A percentile compares a stretch with the other conserved stretches of the same genome.
Conservation (phyloP, 2,329 filamentous ascomycete genomes). For the Dactylellina cionopaga region DNA sequence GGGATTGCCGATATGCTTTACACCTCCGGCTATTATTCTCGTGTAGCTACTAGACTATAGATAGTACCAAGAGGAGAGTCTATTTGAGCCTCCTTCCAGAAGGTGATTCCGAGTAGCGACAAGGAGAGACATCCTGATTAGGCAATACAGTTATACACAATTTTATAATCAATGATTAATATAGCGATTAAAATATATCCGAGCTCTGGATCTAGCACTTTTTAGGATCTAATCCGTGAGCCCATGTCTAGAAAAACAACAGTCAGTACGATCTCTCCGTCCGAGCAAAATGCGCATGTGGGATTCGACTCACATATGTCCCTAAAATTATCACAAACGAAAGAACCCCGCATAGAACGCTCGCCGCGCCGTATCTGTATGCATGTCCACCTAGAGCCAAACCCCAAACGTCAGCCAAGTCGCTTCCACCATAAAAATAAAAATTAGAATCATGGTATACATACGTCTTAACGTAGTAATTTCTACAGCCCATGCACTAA, state of each 20-base stretch:
- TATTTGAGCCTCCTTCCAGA: slow-evolving; percentile 35
- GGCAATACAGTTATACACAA: no score
- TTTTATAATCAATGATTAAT: neutral
- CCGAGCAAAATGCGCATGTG: no score
- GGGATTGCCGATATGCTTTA: no score
- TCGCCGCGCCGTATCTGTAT: slow-evolving; percentile 56
- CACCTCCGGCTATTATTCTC: no score
- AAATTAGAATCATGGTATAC: neutral
- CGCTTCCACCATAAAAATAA: neutral
- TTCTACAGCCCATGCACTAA: slow-evolving; percentile 75
- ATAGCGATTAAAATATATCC: neutral
- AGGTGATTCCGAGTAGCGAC: slow-evolving; percentile 33
- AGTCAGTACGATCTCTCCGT: slow-evolving; percentile 2
- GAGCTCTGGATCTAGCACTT: slow-evolving; percentile 28
- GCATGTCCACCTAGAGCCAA: slow-evolving; percentile 48
- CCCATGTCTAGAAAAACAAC: slow-evolving; percentile 33
- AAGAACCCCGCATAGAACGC: slow-evolving; percentile 53
- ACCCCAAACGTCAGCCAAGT: slow-evolving; percentile 5
- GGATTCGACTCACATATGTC: slow-evolving; percentile 53
- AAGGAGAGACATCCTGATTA: slow-evolving; percentile 5
- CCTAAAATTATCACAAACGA: slow-evolving; percentile 56
- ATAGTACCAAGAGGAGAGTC: no score
- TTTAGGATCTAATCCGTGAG: slow-evolving; percentile 38
- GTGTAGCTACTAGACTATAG: no score
- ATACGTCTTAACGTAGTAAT: slow-evolving; percentile 65